Evolutionary conservation across 139 green algal genomes (phyloP).

Genomic region (Diplosphaera chodatii): DNA sequence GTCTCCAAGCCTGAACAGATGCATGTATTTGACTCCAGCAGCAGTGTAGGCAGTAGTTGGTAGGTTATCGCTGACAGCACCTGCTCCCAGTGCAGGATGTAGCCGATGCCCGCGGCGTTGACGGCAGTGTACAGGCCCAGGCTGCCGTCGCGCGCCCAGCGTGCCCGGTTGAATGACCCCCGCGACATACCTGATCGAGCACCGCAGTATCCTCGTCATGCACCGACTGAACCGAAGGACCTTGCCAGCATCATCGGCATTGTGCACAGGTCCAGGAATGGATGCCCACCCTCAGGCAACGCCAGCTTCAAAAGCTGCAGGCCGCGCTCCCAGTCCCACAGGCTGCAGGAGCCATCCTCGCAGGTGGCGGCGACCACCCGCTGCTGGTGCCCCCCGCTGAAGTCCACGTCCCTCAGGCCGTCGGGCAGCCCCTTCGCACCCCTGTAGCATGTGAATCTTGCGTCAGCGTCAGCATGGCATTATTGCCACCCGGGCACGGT

Average conservation of each 20-base stretch:
- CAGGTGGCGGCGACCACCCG: constrained; percentile 12
- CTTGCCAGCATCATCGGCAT: too few species aligned
- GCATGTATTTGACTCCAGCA: too few species aligned
- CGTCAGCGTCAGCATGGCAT: too few species aligned
- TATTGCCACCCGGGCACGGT: too few species aligned
- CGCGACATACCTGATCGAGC: neutral
- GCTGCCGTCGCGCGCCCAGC: constrained; percentile 6
- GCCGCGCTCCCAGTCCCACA: constrained; percentile 10
- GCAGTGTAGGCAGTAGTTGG: too few species aligned
- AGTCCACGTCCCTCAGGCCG: constrained; percentile 16
- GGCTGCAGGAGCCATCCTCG: constrained; percentile 14
- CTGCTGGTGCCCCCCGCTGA: constrained; percentile 15
- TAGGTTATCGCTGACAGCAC: too few species aligned
- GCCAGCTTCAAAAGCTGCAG: neutral
- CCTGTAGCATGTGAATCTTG: constrained; percentile 6
- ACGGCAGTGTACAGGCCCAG: constrained; percentile 9
- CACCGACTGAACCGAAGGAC: too few species aligned
- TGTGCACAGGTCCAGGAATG: too few species aligned
- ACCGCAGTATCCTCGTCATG: neutral
- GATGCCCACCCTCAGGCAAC: constrained; percentile 13
- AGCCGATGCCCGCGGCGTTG: constrained; percentile 3
- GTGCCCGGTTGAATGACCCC: constrained; percentile 13
- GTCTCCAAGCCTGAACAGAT: too few species aligned
- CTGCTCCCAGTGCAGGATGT: constrained; percentile 18
- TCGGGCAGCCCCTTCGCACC: constrained; percentile 6